phyloP scores from a whole-genome alignment of 2,329 filamentous ascomycete genomes.

The Pseudogymnoascus sp. region DNA sequence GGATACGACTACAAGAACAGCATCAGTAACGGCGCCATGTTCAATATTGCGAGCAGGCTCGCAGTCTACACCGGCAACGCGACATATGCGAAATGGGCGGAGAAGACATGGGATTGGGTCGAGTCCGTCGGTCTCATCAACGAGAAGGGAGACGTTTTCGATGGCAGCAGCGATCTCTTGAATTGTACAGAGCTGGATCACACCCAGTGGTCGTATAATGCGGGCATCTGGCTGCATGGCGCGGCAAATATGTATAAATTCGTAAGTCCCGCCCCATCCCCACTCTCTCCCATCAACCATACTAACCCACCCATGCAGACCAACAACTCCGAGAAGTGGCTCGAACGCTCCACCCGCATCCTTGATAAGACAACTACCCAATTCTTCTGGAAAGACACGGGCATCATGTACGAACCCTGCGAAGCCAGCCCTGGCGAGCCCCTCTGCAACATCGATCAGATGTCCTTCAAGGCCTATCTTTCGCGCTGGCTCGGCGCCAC shows the following conservation, averaged over 20 bases:
- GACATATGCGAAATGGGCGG: conserved; percentile 68
- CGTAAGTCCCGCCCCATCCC: conserved; percentile 26
- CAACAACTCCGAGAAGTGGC: conserved; percentile 29
- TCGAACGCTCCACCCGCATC: conserved; percentile 25
- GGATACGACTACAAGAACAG: conserved; percentile 68
- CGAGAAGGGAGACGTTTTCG: conserved; percentile 41
- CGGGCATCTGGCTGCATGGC: conserved; percentile 50
- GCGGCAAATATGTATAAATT: conserved; percentile 38
- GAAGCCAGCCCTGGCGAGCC: conserved; percentile 50
- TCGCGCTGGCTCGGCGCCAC: conserved; percentile 50
- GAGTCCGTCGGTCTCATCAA: conserved; percentile 46
- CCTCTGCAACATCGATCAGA: conserved; percentile 49
- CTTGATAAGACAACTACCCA: conserved; percentile 28
- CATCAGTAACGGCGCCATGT: conserved; percentile 50
- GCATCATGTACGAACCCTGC: conserved; percentile 50
- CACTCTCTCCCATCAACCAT: background rate
- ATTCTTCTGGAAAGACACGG: conserved; percentile 24
- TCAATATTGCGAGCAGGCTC: conserved; percentile 53
- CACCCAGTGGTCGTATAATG: conserved; percentile 60
- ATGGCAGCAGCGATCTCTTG: conserved; percentile 46
- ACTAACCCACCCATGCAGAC: conserved; percentile 32
- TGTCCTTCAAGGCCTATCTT: conserved; percentile 58
- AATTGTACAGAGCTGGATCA: conserved; percentile 49
- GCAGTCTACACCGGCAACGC: conserved; percentile 65
- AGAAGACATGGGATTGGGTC: conserved; percentile 62